A percentile compares a stretch with the other conserved stretches of the same genome.
Evolutionary conservation across 1,284 basidiomycete genomes (phyloP).

Genomic region (Wolfiporia cocos): DNA sequence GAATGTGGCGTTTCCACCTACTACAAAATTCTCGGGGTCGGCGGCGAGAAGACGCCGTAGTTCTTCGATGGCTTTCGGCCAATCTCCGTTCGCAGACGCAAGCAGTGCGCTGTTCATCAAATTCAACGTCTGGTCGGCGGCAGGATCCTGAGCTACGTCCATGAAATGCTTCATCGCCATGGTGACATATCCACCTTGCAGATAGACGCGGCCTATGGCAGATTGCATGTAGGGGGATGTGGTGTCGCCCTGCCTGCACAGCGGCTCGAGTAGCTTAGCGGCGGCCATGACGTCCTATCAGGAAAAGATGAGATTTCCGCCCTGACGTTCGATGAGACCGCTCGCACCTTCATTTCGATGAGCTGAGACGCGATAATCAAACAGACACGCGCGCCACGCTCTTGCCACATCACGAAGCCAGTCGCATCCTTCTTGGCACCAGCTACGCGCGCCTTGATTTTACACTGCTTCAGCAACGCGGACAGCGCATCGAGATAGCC

Average conservation of each 20-base stretch:
- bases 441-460: slow-evolving; percentile 44
- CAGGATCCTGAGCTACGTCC: slow-evolving; percentile 40
- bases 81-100: slow-evolving; percentile 62
- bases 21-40: slow-evolving; percentile 56
- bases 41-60: slow-evolving; percentile 39
- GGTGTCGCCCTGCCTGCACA: slow-evolving; percentile 38
- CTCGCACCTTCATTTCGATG: slow-evolving; percentile 45
- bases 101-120: slow-evolving; percentile 59
- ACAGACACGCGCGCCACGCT: slow-evolving; percentile 62
- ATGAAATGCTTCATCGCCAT: slow-evolving; percentile 51
- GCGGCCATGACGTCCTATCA: slow-evolving; percentile 67
- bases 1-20: too few species aligned
- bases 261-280: slow-evolving; percentile 52
- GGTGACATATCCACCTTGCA: slow-evolving; percentile 60
- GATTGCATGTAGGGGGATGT: slow-evolving; percentile 53
- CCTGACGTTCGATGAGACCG: not conserved
- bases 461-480: slow-evolving; percentile 74
- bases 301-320: not conserved
- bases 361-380: slow-evolving; percentile 71
- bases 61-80: slow-evolving; percentile 44
- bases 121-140: slow-evolving; percentile 37
- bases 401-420: slow-evolving; percentile 69
- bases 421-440: slow-evolving; percentile 27
- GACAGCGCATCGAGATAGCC: slow-evolving; percentile 75
- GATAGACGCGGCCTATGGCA: slow-evolving; percentile 64